Conservation (phyloP, 1,284 basidiomycete genomes). For the Peniophora sp. region DNA sequence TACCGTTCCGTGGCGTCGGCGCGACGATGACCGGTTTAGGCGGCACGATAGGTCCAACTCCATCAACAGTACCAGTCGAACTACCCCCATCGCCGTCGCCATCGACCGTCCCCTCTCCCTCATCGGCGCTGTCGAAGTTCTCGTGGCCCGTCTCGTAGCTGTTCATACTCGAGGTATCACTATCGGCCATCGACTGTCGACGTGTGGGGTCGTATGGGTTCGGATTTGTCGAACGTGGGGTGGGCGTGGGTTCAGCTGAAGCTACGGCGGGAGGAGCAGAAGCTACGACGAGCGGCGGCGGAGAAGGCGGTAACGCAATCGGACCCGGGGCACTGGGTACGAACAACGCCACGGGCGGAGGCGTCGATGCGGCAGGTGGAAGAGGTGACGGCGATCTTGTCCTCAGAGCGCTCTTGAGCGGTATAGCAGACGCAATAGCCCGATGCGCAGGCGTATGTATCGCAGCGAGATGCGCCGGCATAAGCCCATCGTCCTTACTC, state of each 20-base stretch:
- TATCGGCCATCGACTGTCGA: slow-evolving; percentile 11
- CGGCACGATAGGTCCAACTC: not conserved
- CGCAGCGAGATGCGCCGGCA: not conserved
- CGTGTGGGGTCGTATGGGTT: too few relatives aligned
- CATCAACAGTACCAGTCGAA: too few relatives aligned
- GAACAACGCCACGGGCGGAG: not conserved
- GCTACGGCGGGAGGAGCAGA: not conserved
- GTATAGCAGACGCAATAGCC: not conserved
- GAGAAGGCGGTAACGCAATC: not conserved
- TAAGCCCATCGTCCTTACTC: too few relatives aligned
- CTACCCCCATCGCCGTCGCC: not conserved
- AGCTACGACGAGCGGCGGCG: not conserved
- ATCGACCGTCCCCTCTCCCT: slow-evolving; percentile 1
- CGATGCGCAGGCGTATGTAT: not conserved
- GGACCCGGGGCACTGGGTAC: not conserved
- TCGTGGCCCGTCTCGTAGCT: slow-evolving; percentile 59
- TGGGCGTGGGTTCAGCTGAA: not conserved
- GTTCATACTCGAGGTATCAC: slow-evolving; percentile 36
- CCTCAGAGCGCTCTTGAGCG: not conserved
- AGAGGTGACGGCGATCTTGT: not conserved
- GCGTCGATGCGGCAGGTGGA: not conserved
- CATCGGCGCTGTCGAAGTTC: slow-evolving; percentile 26
- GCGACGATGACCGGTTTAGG: not conserved
- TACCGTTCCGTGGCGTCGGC: not conserved
- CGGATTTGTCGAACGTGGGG: too few relatives aligned